phyloP scores from a whole-genome alignment of 768 basidiomycete species.

The Hygrophorus pudorinus region DNA sequence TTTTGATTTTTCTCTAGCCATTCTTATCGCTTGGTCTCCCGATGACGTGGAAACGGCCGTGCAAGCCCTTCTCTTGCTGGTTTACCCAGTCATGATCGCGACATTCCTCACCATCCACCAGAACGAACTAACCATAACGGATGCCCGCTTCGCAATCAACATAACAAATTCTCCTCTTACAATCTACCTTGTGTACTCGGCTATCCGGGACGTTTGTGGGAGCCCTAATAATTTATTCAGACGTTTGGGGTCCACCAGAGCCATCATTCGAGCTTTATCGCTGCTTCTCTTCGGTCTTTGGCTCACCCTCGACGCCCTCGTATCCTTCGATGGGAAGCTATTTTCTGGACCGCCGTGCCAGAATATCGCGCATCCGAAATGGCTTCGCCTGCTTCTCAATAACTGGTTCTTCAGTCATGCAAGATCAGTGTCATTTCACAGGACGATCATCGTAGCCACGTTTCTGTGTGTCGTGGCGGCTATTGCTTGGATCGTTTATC shows the following conservation, averaged over 20 bases:
- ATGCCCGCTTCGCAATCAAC: constrained; percentile 12
- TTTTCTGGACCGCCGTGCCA: too few species aligned
- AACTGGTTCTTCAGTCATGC: constrained; percentile 7
- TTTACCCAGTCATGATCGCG: constrained; percentile 12
- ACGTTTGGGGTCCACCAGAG: not conserved
- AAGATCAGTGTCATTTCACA: too few species aligned
- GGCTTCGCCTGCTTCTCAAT: constrained; percentile 9
- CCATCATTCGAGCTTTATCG: constrained; percentile 7
- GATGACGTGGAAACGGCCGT: constrained; percentile 7
- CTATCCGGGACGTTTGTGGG: constrained; percentile 5
- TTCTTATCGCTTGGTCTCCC: constrained; percentile 6
- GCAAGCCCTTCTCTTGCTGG: constrained; percentile 12
- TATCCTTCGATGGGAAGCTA: constrained; percentile 7
- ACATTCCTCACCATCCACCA: constrained; percentile 9
- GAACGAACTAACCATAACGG: constrained; percentile 11
- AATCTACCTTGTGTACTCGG: constrained; percentile 10
- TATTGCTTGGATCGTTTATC: too few species aligned
- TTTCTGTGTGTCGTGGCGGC: too few species aligned
- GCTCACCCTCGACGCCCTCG: constrained; percentile 9
- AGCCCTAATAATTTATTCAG: constrained; percentile 2
- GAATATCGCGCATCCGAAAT: constrained; percentile 8
- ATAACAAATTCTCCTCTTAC: constrained; percentile 12
- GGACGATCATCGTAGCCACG: too few species aligned
- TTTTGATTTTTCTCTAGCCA: not conserved
- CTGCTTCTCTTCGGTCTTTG: constrained; percentile 8